Base-by-base conservation (phyloP, 2,329 filamentous ascomycete species). In the Aspergillus transmontanensis region DNA sequence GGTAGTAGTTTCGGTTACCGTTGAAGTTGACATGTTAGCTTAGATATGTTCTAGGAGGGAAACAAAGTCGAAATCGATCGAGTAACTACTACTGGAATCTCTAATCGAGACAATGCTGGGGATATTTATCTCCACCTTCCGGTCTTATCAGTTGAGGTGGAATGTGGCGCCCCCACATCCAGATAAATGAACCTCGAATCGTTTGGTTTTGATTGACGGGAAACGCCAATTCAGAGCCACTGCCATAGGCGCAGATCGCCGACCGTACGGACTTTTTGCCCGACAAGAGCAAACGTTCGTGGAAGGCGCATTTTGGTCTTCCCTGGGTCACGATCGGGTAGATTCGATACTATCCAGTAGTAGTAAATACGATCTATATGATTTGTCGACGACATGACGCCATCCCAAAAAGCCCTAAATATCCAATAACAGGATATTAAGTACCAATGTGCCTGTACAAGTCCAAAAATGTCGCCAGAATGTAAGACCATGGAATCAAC, bases 171-270 rank as follows among this genome's bases (percentile, higher is more conserved):
- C 51, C 51, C 51, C 51, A 26, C 51, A 12, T 39, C 6, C 16
- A 23, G 21, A 39, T 55, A 39, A 39, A 55, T 55, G 12, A 23
- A 54, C 11, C 10, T n/a, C 30, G 16, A 53, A 34, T 53, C 50
- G 4, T 36, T 36, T 36, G 34, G 14, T 36, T 36, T 36, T 53
- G 48, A 51, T 53, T 53, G 23, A 21, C n/a, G 12, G 51, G 32
- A 23, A 53, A 23, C 19, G 28, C 50, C 50, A 53, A 14, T 36
- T 36, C 10, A 23, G n/a, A 21, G 2, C 14, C 32, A 23, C 26
- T 59, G 19, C 45, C 39, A 64, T 64, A 64, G 62, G 62, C 45
- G 62, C 59, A 62, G 57, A 45, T 51, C 59, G 50, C 62, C 59
- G 62, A 62, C 30, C 26, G 50, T 46, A 57, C 50, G 41, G 28